Conservation (phyloP, 768 basidiomycete genomes). For the Pholiota molesta region DNA sequence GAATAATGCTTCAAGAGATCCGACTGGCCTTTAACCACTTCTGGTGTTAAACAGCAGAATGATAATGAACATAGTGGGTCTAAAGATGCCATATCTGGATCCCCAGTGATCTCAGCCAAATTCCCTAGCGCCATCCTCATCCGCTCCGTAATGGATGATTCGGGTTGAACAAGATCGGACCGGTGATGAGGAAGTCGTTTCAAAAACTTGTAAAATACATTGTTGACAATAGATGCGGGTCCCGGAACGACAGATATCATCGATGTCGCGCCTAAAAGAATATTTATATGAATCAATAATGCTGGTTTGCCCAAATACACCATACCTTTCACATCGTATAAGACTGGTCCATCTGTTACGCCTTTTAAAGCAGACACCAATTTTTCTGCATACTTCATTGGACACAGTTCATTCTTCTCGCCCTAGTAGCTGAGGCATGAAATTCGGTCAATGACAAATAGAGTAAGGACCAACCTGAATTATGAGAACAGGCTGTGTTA, state of each 20-base stretch:
- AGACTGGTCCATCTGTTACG: slow-evolving; percentile 48
- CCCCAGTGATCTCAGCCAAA: slow-evolving; percentile 53
- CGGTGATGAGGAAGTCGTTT: slow-evolving; percentile 50
- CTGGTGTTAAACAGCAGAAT: slow-evolving; percentile 63
- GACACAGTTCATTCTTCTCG: slow-evolving; percentile 56
- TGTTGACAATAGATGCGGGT: slow-evolving; percentile 63
- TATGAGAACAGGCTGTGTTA: slow-evolving; percentile 67
- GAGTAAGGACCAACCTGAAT: slow-evolving; percentile 53
- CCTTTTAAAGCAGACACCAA: slow-evolving; percentile 52
- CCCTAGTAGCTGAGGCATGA: slow-evolving; percentile 45
- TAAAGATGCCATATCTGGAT: slow-evolving; percentile 47
- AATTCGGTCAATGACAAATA: slow-evolving; percentile 1
- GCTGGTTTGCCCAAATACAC: neutral
- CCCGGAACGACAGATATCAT: slow-evolving; percentile 58
- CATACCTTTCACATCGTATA: slow-evolving; percentile 67
- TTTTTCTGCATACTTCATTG: slow-evolving; percentile 58
- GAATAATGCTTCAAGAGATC: slow-evolving; percentile 50
- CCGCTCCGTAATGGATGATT: slow-evolving; percentile 42
- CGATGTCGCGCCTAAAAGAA: slow-evolving; percentile 50
- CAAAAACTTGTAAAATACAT: slow-evolving; percentile 65
- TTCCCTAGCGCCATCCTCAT: slow-evolving; percentile 57
- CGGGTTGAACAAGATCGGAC: slow-evolving; percentile 48
- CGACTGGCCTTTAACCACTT: slow-evolving; percentile 53
- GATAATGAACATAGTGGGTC: slow-evolving; percentile 67
- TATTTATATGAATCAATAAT: neutral